A percentile compares a stretch with the other conserved stretches of the same genome.
phyloP scores from a whole-genome alignment of 176 grass and related monocot genomes.

The Carex cristatella region DNA sequence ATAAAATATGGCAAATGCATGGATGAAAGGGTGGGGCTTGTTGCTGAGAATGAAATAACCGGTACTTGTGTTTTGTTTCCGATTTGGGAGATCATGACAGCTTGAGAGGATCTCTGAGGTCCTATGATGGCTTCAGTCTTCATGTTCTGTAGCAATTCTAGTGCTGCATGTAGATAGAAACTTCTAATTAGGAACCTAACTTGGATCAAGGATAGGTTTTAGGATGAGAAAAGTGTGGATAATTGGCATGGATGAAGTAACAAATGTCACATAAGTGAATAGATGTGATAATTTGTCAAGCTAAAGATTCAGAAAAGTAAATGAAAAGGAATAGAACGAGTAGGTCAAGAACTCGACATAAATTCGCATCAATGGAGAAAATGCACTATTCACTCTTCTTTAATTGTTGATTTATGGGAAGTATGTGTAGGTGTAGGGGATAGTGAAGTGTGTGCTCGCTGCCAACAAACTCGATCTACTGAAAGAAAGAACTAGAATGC shows the following conservation, averaged over 20 bases:
- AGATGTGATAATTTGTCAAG: too few relatives aligned
- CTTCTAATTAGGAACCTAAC: not conserved
- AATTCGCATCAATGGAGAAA: not conserved
- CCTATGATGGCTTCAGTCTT: conserved; percentile 42
- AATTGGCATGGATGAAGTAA: not conserved
- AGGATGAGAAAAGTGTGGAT: not conserved
- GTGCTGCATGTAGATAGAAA: conserved; percentile 10
- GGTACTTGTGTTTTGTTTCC: conserved; percentile 42
- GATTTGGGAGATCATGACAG: conserved; percentile 34
- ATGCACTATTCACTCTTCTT: too few relatives aligned
- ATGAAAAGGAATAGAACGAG: too few relatives aligned
- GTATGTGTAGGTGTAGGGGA: too few relatives aligned
- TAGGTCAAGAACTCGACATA: not conserved
- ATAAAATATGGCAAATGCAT: conserved; percentile 38
- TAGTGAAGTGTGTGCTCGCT: too few relatives aligned
- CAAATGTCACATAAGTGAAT: not conserved
- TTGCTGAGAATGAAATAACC: conserved; percentile 44
- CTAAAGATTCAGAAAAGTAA: too few relatives aligned
- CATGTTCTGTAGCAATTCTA: conserved; percentile 34
- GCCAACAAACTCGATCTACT: not conserved
- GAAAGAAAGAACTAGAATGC: too few relatives aligned
- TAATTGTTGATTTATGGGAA: too few relatives aligned
- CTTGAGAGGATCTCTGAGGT: conserved; percentile 46
- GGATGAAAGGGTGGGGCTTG: conserved; percentile 30
- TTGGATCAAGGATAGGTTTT: not conserved